A percentile compares a stretch with the other conserved stretches of the same genome.
phyloP scores from a whole-genome alignment of 2,329 filamentous ascomycete genomes.

The Pseudocercospora fijiensis region DNA sequence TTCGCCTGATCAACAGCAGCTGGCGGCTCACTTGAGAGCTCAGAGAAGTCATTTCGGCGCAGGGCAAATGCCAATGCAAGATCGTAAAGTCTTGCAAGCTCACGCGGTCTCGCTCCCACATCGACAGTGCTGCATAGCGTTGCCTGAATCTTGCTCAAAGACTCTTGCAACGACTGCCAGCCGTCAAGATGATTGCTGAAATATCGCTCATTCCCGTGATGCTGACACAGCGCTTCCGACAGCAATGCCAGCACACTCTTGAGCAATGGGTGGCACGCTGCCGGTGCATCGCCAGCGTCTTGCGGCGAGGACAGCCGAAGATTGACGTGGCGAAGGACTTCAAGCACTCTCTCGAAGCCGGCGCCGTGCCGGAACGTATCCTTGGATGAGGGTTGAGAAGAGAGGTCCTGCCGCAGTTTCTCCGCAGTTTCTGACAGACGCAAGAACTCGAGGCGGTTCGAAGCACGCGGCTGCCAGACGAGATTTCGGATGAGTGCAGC shows the following conservation, averaged over 20 bases:
- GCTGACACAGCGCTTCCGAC: slow-evolving; percentile 70
- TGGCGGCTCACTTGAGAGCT: background rate
- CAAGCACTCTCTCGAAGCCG: slow-evolving; percentile 34
- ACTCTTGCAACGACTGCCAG: slow-evolving; percentile 73
- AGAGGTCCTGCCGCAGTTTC: slow-evolving; percentile 26
- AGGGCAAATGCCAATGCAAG: slow-evolving; percentile 20
- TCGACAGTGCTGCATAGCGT: background rate
- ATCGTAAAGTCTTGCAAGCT: slow-evolving; percentile 16
- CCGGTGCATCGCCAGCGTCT: slow-evolving; percentile 2
- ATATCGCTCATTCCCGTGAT: slow-evolving; percentile 83
- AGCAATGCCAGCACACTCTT: slow-evolving; percentile 53
- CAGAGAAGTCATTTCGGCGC: background rate
- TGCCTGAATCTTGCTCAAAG: slow-evolving; percentile 56
- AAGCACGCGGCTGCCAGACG: slow-evolving; percentile 17
- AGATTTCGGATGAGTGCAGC: slow-evolving; percentile 31
- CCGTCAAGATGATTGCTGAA: slow-evolving; percentile 76
- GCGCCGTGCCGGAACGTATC: slow-evolving; percentile 36
- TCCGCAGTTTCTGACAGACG: slow-evolving; percentile 23
- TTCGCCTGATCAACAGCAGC: background rate
- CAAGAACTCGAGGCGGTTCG: slow-evolving; percentile 19
- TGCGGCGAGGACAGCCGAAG: slow-evolving; percentile 20
- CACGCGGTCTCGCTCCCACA: slow-evolving; percentile 3
- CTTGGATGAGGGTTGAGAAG: slow-evolving; percentile 23
- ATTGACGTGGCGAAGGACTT: slow-evolving; percentile 20
- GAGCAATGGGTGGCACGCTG: slow-evolving; percentile 12